These are phyloP conservation scores for Earliella scabrosa DNA, from an alignment of 1,284 basidiomycete genomes.

Conservation along the genomic window DNA sequence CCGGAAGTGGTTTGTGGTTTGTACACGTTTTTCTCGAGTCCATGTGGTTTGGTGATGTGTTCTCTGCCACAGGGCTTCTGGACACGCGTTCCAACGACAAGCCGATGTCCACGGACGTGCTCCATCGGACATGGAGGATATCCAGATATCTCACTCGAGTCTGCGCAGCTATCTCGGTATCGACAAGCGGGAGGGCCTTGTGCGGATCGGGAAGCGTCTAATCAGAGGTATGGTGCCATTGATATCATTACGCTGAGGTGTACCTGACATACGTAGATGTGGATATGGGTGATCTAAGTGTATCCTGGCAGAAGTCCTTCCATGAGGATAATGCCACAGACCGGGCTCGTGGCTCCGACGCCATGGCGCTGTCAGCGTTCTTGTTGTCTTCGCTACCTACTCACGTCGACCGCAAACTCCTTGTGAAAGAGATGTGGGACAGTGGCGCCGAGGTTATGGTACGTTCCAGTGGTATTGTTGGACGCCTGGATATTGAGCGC, in stretches of 20 bases:
- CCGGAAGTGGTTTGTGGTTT: constrained; percentile 78
- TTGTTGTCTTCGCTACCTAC: constrained; percentile 76
- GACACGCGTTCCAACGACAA: constrained; percentile 61
- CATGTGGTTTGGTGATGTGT: constrained; percentile 10
- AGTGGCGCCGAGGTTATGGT: constrained; percentile 85
- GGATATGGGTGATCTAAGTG: constrained; percentile 45
- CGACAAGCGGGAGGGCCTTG: constrained; percentile 73
- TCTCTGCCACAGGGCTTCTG: constrained; percentile 54
- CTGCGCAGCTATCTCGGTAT: constrained; percentile 67
- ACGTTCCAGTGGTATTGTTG: constrained; percentile 22
- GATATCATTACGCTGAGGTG: constrained; percentile 1
- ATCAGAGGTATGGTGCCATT: constrained; percentile 48
- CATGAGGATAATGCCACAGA: constrained; percentile 49
- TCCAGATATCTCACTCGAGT: constrained; percentile 50
- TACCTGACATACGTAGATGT: constrained; percentile 43
- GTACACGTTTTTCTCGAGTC: background rate
- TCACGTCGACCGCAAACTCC: constrained; percentile 61
- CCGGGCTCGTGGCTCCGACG: constrained; percentile 45
- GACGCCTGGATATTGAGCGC: background rate
- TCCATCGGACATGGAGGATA: constrained; percentile 37
- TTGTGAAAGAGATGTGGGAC: constrained; percentile 88
- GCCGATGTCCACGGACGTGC: constrained; percentile 16
- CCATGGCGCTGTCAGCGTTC: constrained; percentile 87
- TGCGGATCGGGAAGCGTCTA: constrained; percentile 66
- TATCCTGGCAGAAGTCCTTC: constrained; percentile 63